phyloP scores from a whole-genome alignment of 768 basidiomycete genomes.

The Boletus reticulatus region DNA sequence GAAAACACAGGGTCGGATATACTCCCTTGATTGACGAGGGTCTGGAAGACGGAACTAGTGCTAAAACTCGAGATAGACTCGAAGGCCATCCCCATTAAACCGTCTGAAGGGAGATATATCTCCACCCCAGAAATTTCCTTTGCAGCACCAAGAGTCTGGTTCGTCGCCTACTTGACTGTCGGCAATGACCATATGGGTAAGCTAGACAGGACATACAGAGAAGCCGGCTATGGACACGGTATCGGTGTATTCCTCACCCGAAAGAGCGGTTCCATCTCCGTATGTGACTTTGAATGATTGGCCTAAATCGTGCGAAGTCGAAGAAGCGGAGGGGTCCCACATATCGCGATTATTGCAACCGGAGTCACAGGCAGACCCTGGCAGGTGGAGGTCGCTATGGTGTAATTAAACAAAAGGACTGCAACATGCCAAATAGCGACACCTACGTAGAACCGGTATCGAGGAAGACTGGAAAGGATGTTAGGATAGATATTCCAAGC shows the following conservation, averaged over 20 bases:
- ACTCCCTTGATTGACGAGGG: conserved; percentile 16
- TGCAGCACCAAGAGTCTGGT: conserved; percentile 13
- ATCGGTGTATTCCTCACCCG: conserved; percentile 39
- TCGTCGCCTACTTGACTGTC: conserved; percentile 3
- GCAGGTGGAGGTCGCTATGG: conserved; percentile 17
- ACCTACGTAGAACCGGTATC: conserved; percentile 27
- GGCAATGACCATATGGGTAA: background rate
- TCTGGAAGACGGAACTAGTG: conserved; percentile 29
- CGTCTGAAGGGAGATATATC: conserved; percentile 9
- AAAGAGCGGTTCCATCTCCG: conserved; percentile 34
- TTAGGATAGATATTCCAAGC: background rate
- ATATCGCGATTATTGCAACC: conserved; percentile 28
- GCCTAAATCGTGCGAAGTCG: conserved; percentile 22
- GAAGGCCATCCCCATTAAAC: conserved; percentile 32
- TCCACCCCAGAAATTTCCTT: background rate
- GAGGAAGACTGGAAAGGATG: conserved; percentile 14
- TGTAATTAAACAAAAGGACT: background rate
- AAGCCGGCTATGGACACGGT: conserved; percentile 3
- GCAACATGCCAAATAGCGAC: background rate
- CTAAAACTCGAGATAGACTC: conserved; percentile 22
- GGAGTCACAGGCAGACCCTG: background rate
- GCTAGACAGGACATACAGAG: background rate
- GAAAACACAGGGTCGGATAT: conserved; percentile 31
- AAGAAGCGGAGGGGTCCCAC: conserved; percentile 24
- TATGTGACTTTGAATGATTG: conserved; percentile 31